A percentile compares a stretch with the other conserved stretches of the same genome.
These are phyloP conservation scores for Wickerhamiella dianesei DNA, from an alignment of 805 yeast species.

Conservation along the genomic window DNA sequence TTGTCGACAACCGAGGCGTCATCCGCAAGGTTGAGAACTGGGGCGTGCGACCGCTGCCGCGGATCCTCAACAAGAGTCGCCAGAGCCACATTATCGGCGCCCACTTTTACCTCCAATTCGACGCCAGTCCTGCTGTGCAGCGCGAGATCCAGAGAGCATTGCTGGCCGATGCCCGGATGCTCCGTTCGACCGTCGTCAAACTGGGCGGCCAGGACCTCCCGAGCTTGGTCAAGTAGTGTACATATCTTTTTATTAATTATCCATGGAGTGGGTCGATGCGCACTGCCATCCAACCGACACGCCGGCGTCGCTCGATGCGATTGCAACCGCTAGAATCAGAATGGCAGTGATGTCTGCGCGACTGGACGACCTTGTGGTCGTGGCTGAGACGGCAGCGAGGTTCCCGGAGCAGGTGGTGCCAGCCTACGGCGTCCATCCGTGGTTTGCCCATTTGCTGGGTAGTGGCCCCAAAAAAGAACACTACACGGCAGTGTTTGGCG, in stretches of 20 bases:
- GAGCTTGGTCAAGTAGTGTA: slow-evolving; percentile 7
- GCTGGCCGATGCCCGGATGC: slow-evolving; percentile 79
- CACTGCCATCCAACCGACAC: slow-evolving; percentile 31
- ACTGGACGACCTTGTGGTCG: slow-evolving; percentile 25
- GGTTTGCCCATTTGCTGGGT: slow-evolving; percentile 64
- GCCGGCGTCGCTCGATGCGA: slow-evolving; percentile 14
- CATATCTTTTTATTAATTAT: too few relatives aligned
- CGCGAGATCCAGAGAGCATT: slow-evolving; percentile 68
- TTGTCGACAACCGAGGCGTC: slow-evolving; percentile 87
- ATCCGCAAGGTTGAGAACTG: slow-evolving; percentile 67
- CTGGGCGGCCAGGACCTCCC: slow-evolving; percentile 21
- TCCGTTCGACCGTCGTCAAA: slow-evolving; percentile 61
- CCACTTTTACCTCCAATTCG: slow-evolving; percentile 76
- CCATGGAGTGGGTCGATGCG: slow-evolving; percentile 23
- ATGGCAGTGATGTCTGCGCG: slow-evolving; percentile 28
- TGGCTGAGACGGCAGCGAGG: slow-evolving; percentile 19
- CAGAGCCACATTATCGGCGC: slow-evolving; percentile 85
- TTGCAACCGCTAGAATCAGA: slow-evolving; percentile 13
- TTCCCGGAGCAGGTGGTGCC: slow-evolving; percentile 24
- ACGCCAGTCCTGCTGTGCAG: slow-evolving; percentile 75
- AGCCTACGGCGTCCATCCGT: slow-evolving; percentile 65
- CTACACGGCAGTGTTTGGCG: slow-evolving; percentile 39
- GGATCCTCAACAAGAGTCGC: slow-evolving; percentile 68
- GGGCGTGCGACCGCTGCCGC: slow-evolving; percentile 70
- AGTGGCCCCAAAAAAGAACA: slow-evolving; percentile 31